Percentiles rank a stretch among this genome's conserved stretches.
phyloP scores from a whole-genome alignment of 495 filamentous ascomycete genomes.

The Xylaria intraflava region DNA sequence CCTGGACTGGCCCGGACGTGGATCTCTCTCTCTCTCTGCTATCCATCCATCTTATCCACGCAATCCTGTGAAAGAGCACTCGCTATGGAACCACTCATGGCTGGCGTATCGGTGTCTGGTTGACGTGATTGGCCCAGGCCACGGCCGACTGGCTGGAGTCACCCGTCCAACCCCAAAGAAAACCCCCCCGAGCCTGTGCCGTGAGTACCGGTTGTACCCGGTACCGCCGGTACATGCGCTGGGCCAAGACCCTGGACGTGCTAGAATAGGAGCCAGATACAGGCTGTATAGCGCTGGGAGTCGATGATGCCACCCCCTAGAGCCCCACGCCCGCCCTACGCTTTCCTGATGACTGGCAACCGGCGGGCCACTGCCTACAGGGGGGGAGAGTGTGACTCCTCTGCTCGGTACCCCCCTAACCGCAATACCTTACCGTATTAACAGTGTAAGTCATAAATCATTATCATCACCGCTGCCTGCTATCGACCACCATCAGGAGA shows the following conservation, averaged over 20 bases:
- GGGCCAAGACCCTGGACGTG: neutral
- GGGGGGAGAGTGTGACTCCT: constrained; percentile 26
- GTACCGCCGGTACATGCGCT: constrained; percentile 18
- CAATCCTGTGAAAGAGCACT: too few relatives aligned
- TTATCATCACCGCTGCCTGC: constrained; percentile 1
- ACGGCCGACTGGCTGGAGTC: constrained; percentile 7
- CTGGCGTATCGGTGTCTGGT: neutral
- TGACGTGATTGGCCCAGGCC: constrained; percentile 1
- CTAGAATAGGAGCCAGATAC: neutral
- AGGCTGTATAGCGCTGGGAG: constrained; percentile 4
- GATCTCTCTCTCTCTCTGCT: too few relatives aligned
- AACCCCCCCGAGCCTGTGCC: too few relatives aligned
- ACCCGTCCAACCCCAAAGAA: constrained; percentile 8
- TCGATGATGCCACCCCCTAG: constrained; percentile 21
- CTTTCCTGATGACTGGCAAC: constrained; percentile 26
- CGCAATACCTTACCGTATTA: constrained; percentile 6
- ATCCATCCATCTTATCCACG: too few relatives aligned
- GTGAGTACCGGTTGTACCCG: constrained; percentile 15
- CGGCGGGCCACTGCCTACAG: constrained; percentile 20
- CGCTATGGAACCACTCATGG: too few relatives aligned
- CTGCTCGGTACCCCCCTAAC: too few relatives aligned
- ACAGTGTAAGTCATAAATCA: neutral
- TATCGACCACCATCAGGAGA: constrained; percentile 23
- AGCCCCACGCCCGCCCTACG: constrained; percentile 20
- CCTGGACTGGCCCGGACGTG: too few relatives aligned